phyloP scores from a whole-genome alignment of 2,329 filamentous ascomycete genomes.

The Phymatotrichopsis omnivora region DNA sequence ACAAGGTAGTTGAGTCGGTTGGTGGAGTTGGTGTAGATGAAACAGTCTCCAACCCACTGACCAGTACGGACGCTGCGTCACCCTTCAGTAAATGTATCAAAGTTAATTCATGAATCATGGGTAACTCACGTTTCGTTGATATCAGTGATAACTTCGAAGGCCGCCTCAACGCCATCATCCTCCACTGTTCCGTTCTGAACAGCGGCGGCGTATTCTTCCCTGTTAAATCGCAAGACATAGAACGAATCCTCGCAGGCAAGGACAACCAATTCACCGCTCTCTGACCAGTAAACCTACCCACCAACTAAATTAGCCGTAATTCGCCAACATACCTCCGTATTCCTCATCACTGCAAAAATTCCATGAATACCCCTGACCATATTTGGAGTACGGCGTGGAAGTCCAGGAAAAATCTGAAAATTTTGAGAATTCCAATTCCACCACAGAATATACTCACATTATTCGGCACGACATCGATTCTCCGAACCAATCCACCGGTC shows the following conservation, averaged over 20 bases:
- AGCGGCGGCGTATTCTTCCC: constrained; percentile 77
- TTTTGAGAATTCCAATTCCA: background rate
- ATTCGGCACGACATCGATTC: constrained; percentile 65
- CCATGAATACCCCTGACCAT: background rate
- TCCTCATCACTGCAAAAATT: background rate
- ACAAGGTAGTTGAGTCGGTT: constrained; percentile 97
- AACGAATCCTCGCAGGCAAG: constrained; percentile 92
- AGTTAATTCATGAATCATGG: constrained; percentile 26
- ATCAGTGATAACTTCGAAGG: constrained; percentile 93
- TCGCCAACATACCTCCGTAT: constrained; percentile 1
- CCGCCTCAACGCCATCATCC: constrained; percentile 84
- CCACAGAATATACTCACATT: constrained; percentile 38
- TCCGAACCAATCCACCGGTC: constrained; percentile 73
- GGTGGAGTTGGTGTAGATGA: constrained; percentile 95
- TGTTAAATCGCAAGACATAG: constrained; percentile 84
- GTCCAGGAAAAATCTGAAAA: no score
- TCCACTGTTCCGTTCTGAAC: constrained; percentile 74
- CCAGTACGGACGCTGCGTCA: constrained; percentile 83
- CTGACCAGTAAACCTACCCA: constrained; percentile 85
- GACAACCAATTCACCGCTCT: constrained; percentile 84
- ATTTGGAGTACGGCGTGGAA: no score
- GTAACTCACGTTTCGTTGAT: constrained; percentile 67
- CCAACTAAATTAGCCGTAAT: constrained; percentile 16
- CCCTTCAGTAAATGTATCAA: no score
- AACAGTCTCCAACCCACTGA: constrained; percentile 97